Conservation (phyloP, 1,139 yeast species). For the Protomyces gravidus region DNA sequence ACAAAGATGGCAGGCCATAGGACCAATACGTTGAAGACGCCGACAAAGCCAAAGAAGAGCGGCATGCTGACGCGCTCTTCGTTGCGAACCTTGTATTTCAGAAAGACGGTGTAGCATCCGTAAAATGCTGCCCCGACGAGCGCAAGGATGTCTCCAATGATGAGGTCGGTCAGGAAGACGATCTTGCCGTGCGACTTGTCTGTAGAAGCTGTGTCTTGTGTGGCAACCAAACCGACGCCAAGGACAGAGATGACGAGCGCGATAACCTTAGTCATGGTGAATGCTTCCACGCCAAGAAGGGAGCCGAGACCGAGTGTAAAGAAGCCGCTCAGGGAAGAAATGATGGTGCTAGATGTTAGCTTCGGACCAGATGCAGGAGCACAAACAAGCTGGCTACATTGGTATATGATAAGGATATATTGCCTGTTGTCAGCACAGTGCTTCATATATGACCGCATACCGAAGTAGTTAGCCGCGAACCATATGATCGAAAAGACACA, state of each 20-base stretch:
- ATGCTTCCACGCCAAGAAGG: conserved; percentile 61
- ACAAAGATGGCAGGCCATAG: conserved; percentile 77
- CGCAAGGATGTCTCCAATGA: conserved; percentile 76
- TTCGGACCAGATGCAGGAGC: neutral
- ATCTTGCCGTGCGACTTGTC: conserved; percentile 39
- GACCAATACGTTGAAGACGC: conserved; percentile 67
- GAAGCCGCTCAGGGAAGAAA: conserved; percentile 86
- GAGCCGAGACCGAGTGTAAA: conserved; percentile 85
- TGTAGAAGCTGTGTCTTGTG: conserved; percentile 44
- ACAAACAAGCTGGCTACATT: conserved; percentile 29
- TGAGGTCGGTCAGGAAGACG: conserved; percentile 44
- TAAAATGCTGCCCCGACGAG: conserved; percentile 78
- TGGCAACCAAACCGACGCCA: conserved; percentile 77
- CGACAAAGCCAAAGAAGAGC: conserved; percentile 90
- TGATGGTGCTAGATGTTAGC: conserved; percentile 60
- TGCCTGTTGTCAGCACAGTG: conserved; percentile 56
- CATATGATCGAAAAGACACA: conserved; percentile 79
- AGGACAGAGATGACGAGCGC: conserved; percentile 68
- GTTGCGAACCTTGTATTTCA: conserved; percentile 65
- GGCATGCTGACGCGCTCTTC: conserved; percentile 77
- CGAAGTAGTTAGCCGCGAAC: conserved; percentile 83
- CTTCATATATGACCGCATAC: conserved; percentile 84
- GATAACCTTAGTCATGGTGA: conserved; percentile 59
- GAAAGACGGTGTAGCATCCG: conserved; percentile 83
- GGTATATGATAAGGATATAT: conserved; percentile 23